Evolutionary conservation across 139 green algal genomes (phyloP).

Genomic region (Coccomyxa sp.): DNA sequence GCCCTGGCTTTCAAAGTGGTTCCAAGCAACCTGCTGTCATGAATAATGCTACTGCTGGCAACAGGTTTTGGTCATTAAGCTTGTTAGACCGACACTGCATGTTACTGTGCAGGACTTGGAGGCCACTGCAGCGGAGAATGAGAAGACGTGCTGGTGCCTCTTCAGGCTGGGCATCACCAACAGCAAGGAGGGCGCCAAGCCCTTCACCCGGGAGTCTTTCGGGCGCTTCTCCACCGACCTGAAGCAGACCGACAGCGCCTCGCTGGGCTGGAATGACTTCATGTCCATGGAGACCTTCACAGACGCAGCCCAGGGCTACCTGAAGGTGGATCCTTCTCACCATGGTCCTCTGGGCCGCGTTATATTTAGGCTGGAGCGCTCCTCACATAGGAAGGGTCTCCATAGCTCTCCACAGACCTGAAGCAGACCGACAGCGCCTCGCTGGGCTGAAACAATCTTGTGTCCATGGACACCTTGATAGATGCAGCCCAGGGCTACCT

Average conservation of each 20-base stretch:
- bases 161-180: conserved; percentile 60
- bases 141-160: conserved; percentile 66
- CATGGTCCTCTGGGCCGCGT: too few species aligned
- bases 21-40: too few species aligned
- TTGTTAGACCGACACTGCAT: too few species aligned
- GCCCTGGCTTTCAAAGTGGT: too few species aligned
- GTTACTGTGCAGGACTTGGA: conserved; percentile 41
- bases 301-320: conserved; percentile 19
- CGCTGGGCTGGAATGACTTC: conserved; percentile 77
- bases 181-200: conserved; percentile 31
- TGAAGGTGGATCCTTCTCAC: too few species aligned
- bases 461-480: conserved; percentile 45
- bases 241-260: conserved; percentile 62
- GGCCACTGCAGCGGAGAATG: conserved; percentile 7
- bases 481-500: conserved; percentile 25
- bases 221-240: conserved; percentile 61
- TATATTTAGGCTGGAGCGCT: too few species aligned
- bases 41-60: too few species aligned
- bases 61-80: too few species aligned
- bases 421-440: conserved; percentile 62
- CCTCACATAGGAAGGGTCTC: too few species aligned
- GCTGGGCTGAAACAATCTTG: conserved; percentile 78
- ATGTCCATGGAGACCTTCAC: conserved; percentile 51
- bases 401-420: conserved; percentile 56
- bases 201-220: conserved; percentile 65